These are phyloP conservation scores for Cinnamomum micranthum DNA, from an alignment of 164 flowering plant genomes.

Conservation along the genomic window DNA sequence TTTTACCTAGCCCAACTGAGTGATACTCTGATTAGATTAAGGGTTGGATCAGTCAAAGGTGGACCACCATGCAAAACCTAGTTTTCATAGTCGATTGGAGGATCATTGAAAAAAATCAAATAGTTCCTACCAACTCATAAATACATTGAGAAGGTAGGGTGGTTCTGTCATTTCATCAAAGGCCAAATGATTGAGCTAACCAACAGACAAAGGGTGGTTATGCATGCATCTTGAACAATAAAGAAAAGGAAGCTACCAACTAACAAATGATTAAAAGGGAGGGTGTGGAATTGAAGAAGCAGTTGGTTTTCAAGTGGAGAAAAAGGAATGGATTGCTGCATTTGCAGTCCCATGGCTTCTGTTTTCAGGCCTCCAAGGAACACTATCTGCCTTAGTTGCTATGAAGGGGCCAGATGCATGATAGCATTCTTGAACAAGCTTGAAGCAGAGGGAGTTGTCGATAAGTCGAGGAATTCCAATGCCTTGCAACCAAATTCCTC, in stretches of 20 bases:
- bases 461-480: conserved; percentile 11
- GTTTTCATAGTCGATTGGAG: no score
- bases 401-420: conserved; percentile 55
- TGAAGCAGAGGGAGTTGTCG: conserved; percentile 17
- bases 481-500: conserved; percentile 34
- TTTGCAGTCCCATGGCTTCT: conserved; percentile 56
- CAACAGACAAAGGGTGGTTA: background rate
- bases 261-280: background rate
- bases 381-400: conserved; percentile 62
- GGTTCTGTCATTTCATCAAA: background rate
- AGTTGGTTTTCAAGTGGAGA: conserved; percentile 14
- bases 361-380: conserved; percentile 76
- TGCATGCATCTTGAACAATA: background rate
- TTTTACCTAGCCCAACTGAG: no score
- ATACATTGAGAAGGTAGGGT: background rate
- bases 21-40: no score
- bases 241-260: background rate
- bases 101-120: no score
- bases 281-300: background rate
- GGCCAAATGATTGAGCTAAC: background rate
- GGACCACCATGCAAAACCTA: no score
- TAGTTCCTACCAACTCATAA: background rate
- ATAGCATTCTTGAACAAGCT: conserved; percentile 42
- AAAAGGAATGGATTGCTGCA: conserved; percentile 46
- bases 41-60: no score